Base-by-base conservation (phyloP, 345 rosid genomes). In the Stellera chamaejasme region DNA sequence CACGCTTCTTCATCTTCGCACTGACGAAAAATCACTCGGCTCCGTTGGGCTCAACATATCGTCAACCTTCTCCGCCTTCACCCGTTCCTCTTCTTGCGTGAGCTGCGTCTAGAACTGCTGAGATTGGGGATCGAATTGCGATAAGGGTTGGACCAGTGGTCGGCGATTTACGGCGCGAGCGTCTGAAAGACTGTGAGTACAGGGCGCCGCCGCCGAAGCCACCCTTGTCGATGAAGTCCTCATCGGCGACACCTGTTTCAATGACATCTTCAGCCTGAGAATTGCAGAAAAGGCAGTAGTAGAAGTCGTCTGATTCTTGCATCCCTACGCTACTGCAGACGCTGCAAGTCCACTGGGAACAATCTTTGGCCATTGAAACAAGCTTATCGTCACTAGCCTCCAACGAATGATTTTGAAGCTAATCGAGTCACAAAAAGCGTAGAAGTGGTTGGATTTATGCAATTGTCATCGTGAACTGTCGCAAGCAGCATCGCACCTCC, bases 211-310 rank as follows among this genome's bases (percentile, higher is more conserved):
- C 77, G 36, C 49, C 68, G 19, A 51, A 80, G 23, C 65, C 70
- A 39, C 69, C 77, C n/a, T 69, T 73, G 23, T 72, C 85, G 54
- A 72, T 41, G 48, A 80, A 68, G 65, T 80, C 88, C 16, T 76
- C 90, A 27, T 72, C 85, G 41, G 80, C 84, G 28, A 81, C 84
- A 60, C 72, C 89, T 4, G 86, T 83, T 43, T 71, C 80, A 19
- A 81, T 65, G 46, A 84, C 48, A 52, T 64, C 77, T 0, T 79
- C 76, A 10, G 69, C 87, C 60, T 59, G 67, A 36, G 73, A 45
- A 14, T 66, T 55, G 55, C 98, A 91, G 8, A 55, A 59, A 43
- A 42, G 46, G 72, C 90, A 91, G 68, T 55, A 78, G 67, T 60
- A 81, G 14, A 94, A 89, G 42, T 83, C 84, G 1, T 52, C 59